Base-by-base conservation (phyloP, 805 yeast species). In the Metschnikowia orientalis region DNA sequence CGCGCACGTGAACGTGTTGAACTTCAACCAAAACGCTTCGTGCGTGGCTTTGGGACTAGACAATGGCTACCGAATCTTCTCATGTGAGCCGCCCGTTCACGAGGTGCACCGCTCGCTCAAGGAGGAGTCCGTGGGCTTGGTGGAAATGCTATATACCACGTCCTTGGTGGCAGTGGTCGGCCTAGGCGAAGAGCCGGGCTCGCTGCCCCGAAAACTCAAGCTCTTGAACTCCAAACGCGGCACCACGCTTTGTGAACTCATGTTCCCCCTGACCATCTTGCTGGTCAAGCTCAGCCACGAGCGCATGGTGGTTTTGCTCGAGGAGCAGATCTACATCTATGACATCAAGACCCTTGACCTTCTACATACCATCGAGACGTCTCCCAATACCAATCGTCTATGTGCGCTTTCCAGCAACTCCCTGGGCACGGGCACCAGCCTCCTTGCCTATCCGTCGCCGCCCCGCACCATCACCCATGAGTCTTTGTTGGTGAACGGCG, bases 61-160 rank as follows among this genome's bases (percentile, higher is more conserved):
- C 26, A 63, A 64, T 26, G 77, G 82, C 8, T 79, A 84, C 54
- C 73, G 73, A 47, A 83, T 90, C 28, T 90, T 73, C 67, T 85
- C 85, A 51, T 88, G 96, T 57, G 88, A 83, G 43, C 95, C 95
- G 10, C 30, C 27, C 15, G 82, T 85, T 56, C 89, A 89, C 21
- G 56, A 57, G 29, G 58, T 67, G 40, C 61, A 48, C 37, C 61
- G 56, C 37, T 49, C 51, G 26, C 49, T 51, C 22, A 54, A 52
- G 32, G 56, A 57, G 32, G 80, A 79, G 28, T 74, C 84, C 1
- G 73, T 79, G 8, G 80, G 81, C 2, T 71, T 84, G 1, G 79
- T 87, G 8, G 95, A 88, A 53, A 89, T 92, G 97, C 72, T 90
- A 16, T 90, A 88, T 51, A 72, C 88, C 26, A 87, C 97, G 0